Base-by-base conservation (phyloP, 148 eudicot genomes). In the Pouteria glomerata region DNA sequence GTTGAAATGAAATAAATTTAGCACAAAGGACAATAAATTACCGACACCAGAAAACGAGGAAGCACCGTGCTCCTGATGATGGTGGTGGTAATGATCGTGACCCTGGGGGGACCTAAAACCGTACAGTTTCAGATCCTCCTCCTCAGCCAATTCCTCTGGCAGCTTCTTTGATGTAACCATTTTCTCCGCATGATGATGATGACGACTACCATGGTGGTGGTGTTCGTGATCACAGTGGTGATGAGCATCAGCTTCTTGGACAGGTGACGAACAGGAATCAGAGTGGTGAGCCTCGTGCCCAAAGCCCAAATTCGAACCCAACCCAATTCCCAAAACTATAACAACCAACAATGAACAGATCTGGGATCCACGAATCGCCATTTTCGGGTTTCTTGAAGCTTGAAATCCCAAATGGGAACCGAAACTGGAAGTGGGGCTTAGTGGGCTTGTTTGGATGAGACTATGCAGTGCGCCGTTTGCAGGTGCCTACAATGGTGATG, bases 141-240 rank as follows among this genome's bases (percentile, higher is more conserved):
- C 94, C 68, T 93, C 98, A 4, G 96, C 94, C 65, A 93, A 45
- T 64, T 93, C 98, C 77, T 92, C 98, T 12, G 97, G 96, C 24
- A 92, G 82, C 75, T 66, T 74, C 26, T 66, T 57, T 37, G 74
- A 50, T 64, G 21, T 61, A 8, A 23, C 41, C 45, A 42, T 55
- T 18, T 42, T 19, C 33, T 56, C 65, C 21, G 81, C 59, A 39
- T 71, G 65, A 59, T 24, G 19, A 57, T 79, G 79, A 35, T 75
- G 61, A 51, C n/a, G n/a, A n/a, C n/a, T n/a, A n/a, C 71, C 66
- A 3, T 77, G 64, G 62, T 84, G 72, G 42, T 77, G 29, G 66
- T 73, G 88, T 6, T 73, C 93, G 62, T 86, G 93, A 23, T 75
- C 76, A 72, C 88, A 89, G 39, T 76, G 68, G 53, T 80, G 84